A percentile compares a stretch with the other conserved stretches of the same genome.
Evolutionary conservation across 2,329 filamentous ascomycete genomes (phyloP).

Genomic region (Chaetomiaceae sp.): DNA sequence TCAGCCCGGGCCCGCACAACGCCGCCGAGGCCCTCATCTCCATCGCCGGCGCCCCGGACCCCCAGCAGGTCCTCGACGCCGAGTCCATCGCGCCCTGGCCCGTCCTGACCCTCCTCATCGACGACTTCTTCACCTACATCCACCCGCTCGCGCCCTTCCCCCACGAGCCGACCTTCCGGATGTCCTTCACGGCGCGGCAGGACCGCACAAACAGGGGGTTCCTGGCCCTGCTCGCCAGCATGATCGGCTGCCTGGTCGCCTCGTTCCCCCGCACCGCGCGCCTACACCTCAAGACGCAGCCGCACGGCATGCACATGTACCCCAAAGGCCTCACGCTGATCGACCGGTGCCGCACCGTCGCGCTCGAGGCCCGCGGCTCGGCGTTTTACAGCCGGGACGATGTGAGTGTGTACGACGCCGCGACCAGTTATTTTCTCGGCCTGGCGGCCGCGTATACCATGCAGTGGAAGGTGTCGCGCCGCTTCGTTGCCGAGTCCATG

Average conservation of each 20-base stretch:
- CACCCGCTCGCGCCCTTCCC: constrained; percentile 72
- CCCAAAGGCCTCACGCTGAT: constrained; percentile 64
- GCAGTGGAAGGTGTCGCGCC: constrained; percentile 58
- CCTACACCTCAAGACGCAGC: constrained; percentile 60
- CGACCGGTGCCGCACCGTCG: constrained; percentile 63
- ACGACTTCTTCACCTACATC: constrained; percentile 80
- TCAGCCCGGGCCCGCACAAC: constrained; percentile 34
- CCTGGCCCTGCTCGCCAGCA: constrained; percentile 64
- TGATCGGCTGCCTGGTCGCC: constrained; percentile 67
- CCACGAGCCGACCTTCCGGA: constrained; percentile 70
- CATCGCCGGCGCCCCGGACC: constrained; percentile 32
- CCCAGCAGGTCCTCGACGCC: constrained; percentile 42
- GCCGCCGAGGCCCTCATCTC: constrained; percentile 45
- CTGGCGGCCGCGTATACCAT: constrained; percentile 62
- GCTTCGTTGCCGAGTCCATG: constrained; percentile 68
- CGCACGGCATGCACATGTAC: constrained; percentile 56
- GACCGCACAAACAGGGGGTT: constrained; percentile 62
- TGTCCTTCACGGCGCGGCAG: constrained; percentile 59
- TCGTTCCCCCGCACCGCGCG: constrained; percentile 69
- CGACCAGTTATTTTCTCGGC: constrained; percentile 70
- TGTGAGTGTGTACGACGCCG: constrained; percentile 50
- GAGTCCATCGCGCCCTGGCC: constrained; percentile 67
- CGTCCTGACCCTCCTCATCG: constrained; percentile 62
- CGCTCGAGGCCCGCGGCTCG: constrained; percentile 59
- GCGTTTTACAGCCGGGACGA: constrained; percentile 42